Evolutionary conservation across 2,329 filamentous ascomycete species (phyloP), one percentile per base, ranked within the genome.

Genomic region (Lachnellula arida): DNA sequence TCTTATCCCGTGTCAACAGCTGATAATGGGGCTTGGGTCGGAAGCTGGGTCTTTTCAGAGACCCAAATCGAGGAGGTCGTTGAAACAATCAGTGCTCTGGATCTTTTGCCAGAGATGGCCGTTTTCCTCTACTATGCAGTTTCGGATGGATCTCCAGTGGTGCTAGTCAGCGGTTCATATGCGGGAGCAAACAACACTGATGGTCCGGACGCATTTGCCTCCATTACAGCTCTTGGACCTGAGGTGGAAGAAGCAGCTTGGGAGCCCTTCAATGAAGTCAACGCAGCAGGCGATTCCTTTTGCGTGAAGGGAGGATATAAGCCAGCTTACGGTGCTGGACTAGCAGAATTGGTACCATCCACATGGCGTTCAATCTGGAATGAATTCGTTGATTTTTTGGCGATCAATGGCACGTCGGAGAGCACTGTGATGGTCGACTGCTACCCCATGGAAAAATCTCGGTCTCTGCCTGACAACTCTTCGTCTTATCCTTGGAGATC

Each of bases 281-380:
- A 56, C 17, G 49, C 22, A 11, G 44, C 19, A 1, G 37, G 43
- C 11, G 44, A 56, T 44, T 7, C 44, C 2, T 52, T 52, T 7
- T 56, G 54, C 19, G 19, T 22, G 2, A 52, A 52, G 19, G 54
- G 54, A 4, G 54, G 35, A 4, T 19, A 17, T 9, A 56, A 56
- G 34, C 54, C 54, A 6, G 17, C 43, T n/a, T 49, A 42, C 28
- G 44, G 49, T 14, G 49, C 28, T 2, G 54, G 54, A 3, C 14
- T 56, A 5, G 49, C 32, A 34, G 7, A 52, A 8, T 19, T 56
- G 17, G 34, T 37, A 17, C n/a, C 42, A 5, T 7, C 49, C 0
- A 52, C 49, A 17, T 56, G 49, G 54, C 17, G 22, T 15, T 22
- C 43, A 7, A 25, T 56, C 1, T 56, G 43, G 42, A 43, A 51